phyloP scores from a whole-genome alignment of 805 yeast genomes.

The Wickerhamiella cacticola region DNA sequence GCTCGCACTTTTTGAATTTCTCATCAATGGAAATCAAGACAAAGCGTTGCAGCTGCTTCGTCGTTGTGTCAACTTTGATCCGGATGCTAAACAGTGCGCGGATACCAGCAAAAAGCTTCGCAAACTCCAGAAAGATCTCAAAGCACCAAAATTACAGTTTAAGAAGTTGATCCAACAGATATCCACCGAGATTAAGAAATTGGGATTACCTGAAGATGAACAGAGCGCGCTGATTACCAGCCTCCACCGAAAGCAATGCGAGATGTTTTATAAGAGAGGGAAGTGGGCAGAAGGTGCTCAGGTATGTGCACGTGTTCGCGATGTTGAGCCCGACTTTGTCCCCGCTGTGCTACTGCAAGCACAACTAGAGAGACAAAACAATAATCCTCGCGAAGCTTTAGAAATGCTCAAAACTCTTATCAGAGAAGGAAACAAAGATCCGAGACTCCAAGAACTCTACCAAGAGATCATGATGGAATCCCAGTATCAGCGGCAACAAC shows the following conservation, averaged over 20 bases:
- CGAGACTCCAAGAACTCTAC: constrained; percentile 20
- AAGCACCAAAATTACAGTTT: constrained; percentile 15
- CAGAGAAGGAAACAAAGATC: constrained; percentile 17
- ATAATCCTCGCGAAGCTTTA: constrained; percentile 24
- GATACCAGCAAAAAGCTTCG: constrained; percentile 26
- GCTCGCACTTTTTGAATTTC: constrained; percentile 39
- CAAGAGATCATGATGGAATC: constrained; percentile 21
- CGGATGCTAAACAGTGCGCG: constrained; percentile 55
- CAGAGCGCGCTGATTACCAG: constrained; percentile 19
- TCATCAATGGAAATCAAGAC: constrained; percentile 35
- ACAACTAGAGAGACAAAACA: constrained; percentile 20
- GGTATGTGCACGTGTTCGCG: constrained; percentile 24
- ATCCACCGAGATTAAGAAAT: constrained; percentile 9
- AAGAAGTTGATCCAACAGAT: constrained; percentile 9
- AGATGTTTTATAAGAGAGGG: constrained; percentile 18
- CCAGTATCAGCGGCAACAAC: constrained; percentile 22
- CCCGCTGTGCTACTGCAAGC: constrained; percentile 25
- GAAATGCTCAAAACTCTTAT: constrained; percentile 16
- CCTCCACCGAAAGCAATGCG: constrained; percentile 21
- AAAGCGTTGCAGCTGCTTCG: constrained; percentile 42
- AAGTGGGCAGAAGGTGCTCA: constrained; percentile 23
- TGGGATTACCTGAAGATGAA: constrained; percentile 15
- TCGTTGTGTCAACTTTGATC: constrained; percentile 65
- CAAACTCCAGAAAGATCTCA: constrained; percentile 22
- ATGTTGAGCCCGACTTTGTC: constrained; percentile 22